Evolutionary conservation across 352 stramenopile genomes (phyloP).

Genomic region (Achlya hypogyna): DNA sequence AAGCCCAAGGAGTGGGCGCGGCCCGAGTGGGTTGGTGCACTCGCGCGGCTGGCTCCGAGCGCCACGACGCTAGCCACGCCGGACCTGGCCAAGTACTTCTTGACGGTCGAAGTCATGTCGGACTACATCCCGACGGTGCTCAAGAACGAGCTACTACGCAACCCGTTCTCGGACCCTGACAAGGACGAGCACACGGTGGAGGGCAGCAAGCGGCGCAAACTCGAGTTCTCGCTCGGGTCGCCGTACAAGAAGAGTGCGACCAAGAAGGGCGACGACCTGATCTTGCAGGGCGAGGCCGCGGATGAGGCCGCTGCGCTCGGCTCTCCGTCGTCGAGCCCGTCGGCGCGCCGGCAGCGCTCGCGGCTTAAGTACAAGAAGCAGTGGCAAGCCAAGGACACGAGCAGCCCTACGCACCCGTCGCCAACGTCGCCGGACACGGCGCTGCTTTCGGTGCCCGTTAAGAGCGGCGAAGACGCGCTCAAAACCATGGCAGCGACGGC

Average conservation of each 20-base stretch:
- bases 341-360: conserved; percentile 69
- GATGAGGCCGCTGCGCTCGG: conserved; percentile 73
- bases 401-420: conserved; percentile 54
- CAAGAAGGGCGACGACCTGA: conserved; percentile 28
- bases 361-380: conserved; percentile 73
- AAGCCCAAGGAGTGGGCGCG: background rate
- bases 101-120: conserved; percentile 83
- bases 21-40: background rate
- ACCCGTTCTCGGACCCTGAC: conserved; percentile 75
- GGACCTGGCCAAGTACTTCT: conserved; percentile 56
- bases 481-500: conserved; percentile 71
- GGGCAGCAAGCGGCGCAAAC: conserved; percentile 56
- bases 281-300: conserved; percentile 57
- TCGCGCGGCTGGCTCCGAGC: conserved; percentile 25
- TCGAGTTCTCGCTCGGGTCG: conserved; percentile 81
- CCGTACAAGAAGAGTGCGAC: conserved; percentile 85
- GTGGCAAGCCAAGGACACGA: conserved; percentile 67
- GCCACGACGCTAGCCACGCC: conserved; percentile 37
- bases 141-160: conserved; percentile 78
- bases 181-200: conserved; percentile 73
- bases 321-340: conserved; percentile 71
- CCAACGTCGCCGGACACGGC: conserved; percentile 56
- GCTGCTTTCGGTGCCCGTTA: conserved; percentile 46
- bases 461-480: conserved; percentile 45
- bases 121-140: conserved; percentile 82